Conservation (phyloP, 164 flowering plant species). For the Stephania cephalantha region DNA sequence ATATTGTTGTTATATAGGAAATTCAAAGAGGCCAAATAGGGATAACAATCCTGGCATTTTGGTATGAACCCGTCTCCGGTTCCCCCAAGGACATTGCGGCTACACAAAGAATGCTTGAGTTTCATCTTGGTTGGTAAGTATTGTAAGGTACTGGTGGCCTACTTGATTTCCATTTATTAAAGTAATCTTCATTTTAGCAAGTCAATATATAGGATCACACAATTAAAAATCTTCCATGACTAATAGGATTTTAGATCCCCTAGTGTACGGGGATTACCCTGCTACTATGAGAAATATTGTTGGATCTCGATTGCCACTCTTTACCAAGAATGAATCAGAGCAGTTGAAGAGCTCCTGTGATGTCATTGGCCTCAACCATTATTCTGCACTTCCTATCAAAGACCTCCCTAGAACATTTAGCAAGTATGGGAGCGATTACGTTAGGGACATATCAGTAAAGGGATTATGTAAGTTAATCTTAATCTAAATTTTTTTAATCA, state of each 20-base stretch:
- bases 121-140: no score
- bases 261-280: no score
- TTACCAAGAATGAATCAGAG: slow-evolving; percentile 10
- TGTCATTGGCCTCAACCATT: slow-evolving; percentile 19
- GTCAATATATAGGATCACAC: not conserved
- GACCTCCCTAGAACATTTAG: slow-evolving; percentile 2
- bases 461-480: slow-evolving; percentile 6
- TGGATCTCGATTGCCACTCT: not conserved
- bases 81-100: no score
- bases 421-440: slow-evolving; percentile 7
- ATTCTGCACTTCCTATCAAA: not conserved
- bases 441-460: slow-evolving; percentile 8
- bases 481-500: not conserved
- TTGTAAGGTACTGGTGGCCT: not conserved
- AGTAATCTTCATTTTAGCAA: not conserved
- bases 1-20: not conserved
- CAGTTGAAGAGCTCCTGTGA: slow-evolving; percentile 13
- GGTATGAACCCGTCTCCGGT: no score
- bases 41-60: no score
- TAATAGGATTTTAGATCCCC: no score
- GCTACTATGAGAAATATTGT: no score
- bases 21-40: no score
- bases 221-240: not conserved
- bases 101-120: no score
- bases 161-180: not conserved